Evolutionary conservation across 768 basidiomycete genomes (phyloP).

Genomic region (Panaeolus papilionaceus): DNA sequence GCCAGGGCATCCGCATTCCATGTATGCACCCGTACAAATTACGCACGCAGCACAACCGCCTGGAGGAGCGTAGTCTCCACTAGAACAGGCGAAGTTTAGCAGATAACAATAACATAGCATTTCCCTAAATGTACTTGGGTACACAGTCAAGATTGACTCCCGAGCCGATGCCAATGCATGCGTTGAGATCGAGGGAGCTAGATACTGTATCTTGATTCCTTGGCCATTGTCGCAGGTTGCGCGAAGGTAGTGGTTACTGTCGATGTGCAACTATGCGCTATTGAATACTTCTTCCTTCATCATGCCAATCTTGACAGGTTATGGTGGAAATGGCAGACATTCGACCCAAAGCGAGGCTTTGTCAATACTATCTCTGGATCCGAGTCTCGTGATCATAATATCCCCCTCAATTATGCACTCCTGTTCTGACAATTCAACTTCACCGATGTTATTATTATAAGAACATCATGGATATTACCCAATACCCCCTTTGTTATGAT

Average conservation of each 20-base stretch:
- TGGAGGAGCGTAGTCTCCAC: neutral
- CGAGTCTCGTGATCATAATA: constrained; percentile 34
- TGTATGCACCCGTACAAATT: neutral
- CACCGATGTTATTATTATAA: constrained; percentile 34
- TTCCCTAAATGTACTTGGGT: neutral
- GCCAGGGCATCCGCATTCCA: neutral
- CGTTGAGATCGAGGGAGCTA: neutral
- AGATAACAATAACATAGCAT: neutral
- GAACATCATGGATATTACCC: constrained; percentile 38
- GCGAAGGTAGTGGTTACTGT: constrained; percentile 14
- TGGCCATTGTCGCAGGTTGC: constrained; percentile 8
- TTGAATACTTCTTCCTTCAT: constrained; percentile 40
- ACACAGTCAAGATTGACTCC: neutral
- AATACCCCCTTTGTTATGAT: constrained; percentile 37
- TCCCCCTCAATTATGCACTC: constrained; percentile 40
- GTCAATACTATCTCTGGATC: constrained; percentile 39
- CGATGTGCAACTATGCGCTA: too few relatives aligned
- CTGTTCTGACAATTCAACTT: constrained; percentile 34
- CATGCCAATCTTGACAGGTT: constrained; percentile 46
- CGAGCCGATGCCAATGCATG: neutral
- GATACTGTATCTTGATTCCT: neutral
- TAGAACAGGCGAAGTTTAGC: neutral
- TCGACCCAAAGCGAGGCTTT: constrained; percentile 27
- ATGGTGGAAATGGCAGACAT: constrained; percentile 49
- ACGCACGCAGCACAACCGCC: neutral